Conservation (phyloP, 768 basidiomycete species). For the Termitomyces sp. region DNA sequence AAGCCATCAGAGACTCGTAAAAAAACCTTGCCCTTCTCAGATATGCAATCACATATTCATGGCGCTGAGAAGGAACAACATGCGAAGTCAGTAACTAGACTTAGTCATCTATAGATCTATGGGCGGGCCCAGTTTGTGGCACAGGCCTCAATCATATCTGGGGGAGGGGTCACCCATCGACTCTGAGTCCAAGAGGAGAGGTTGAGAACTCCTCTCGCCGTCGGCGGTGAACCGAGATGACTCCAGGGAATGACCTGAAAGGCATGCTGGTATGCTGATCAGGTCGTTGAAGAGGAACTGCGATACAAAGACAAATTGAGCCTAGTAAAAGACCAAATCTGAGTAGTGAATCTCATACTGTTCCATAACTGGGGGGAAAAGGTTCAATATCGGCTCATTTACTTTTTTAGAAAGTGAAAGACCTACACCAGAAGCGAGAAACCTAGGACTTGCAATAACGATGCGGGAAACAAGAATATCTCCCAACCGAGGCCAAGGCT, state of each 20-base stretch:
- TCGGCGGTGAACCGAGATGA: background rate
- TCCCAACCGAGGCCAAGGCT: conserved; percentile 91
- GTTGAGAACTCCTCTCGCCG: background rate
- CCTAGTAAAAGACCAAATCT: conserved; percentile 2
- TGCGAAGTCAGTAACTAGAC: background rate
- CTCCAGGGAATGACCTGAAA: conserved; percentile 37
- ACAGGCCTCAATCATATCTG: background rate
- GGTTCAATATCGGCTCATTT: conserved; percentile 3
- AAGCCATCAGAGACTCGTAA: background rate
- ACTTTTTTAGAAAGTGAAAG: conserved; percentile 1
- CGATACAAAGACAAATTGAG: background rate
- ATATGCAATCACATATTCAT: background rate
- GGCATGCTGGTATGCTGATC: conserved; percentile 53
- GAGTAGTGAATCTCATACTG: conserved; percentile 38
- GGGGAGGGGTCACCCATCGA: background rate
- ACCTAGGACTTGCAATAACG: conserved; percentile 73
- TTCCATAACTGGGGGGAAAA: conserved; percentile 62
- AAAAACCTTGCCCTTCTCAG: background rate
- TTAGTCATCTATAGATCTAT: background rate
- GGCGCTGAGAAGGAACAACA: background rate
- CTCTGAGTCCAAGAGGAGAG: background rate
- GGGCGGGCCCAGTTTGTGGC: background rate
- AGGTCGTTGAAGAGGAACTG: conserved; percentile 91
- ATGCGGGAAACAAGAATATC: conserved; percentile 71
- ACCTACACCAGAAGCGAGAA: conserved; percentile 87